Base-by-base conservation (phyloP, 2,329 filamentous ascomycete genomes). In the Neonectria coccinea region DNA sequence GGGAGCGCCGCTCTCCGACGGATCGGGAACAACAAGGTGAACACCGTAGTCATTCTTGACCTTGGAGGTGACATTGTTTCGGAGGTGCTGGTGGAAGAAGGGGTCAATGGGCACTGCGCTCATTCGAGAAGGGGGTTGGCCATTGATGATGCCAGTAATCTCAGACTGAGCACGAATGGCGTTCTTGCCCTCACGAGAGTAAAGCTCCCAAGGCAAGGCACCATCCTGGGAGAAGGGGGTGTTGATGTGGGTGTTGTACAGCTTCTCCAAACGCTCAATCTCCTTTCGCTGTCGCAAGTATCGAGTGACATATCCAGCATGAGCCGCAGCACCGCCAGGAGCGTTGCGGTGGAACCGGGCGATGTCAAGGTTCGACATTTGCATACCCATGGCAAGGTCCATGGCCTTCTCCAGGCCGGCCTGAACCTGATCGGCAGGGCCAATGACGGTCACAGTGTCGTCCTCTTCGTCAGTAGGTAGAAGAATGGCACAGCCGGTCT, bases 401-500 rank as follows among this genome's bases (percentile, higher is more conserved):
- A 97, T 93, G 52, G 94, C 92, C 78, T 89, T 92, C 76, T 97
- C 91, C 51, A 94, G 83, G 74, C 92, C 96, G 68, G 84, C 84
- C 66, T 92, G 85, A 60, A 98, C 88, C 72, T 88, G 88, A 67
- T 92, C 88, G 8, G 89, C 81, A 18, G 91, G 93, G 3, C 96
- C 96, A 68, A 97, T 89, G 67, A 99, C 88, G 31, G 93, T 95
- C 51, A 98, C 87, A 45, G 89, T 89, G 73, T 97, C 93, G 51
- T 93, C 92, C 62, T 96, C 92, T 57, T 92, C 89, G 25, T 91
- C 88, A 27, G 85, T 85, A 8, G 93, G 95, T 50, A 98, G 81
- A 62, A 98, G 87, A 64, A 98, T 91, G 47, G 92, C 88, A 79
- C 96, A 99, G 67, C 95, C 95, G 62, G 96, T 98, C 74, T 97